Base-by-base conservation (phyloP, 1,139 yeast species). In the Entelexis sorbosivorans region DNA sequence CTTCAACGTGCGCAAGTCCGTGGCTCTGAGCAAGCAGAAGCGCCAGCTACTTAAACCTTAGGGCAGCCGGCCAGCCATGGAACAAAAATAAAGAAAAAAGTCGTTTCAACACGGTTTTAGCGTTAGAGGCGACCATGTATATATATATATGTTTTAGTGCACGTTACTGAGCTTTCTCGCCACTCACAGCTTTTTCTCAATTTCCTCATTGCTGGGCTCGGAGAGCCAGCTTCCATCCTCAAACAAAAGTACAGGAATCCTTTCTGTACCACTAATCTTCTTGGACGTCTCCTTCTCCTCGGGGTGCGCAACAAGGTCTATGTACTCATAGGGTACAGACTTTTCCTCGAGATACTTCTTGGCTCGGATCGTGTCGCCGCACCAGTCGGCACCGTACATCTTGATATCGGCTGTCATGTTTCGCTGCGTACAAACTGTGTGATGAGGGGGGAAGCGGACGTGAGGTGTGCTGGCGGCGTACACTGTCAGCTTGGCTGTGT, bases 1-100 rank as follows among this genome's bases (percentile, higher is more conserved):
- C 0, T 89, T 88, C 72, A 83, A 85, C 61, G 84, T 89, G 57
- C 79, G 77, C 61, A 81, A 78, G 52, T 85, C 95, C 1, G 69
- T 78, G 51, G 69, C 69, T 51, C 67, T 85, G 60, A 86, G 85
- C n/a, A 72, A 71, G 56, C 75, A 72, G 56, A 71, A 81, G 63
- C 71, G 60, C 17, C 54, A 52, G 40, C 20, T 59, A n/a, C 42
- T 52, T 13, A 22, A 39, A 16, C 49, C 47, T 10, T 28, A 36
- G 35, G 3, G 6, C 24, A 6, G 6, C 6, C 4, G 6, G 6
- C 24, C 24, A 6, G 20, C 17, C n/a, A 5, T 9, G 31, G n/a
- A n/a, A n/a, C n/a, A 6, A 7, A 20, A 29, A 14, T 14, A 38
- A 4, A 3, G 9, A 17, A 33, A 33, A 33, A 33, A 5, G n/a